Percentiles rank a stretch among this genome's conserved stretches.
Evolutionary conservation across 108 stramenopile species (phyloP).

Genomic region (Nitzschia sp.): DNA sequence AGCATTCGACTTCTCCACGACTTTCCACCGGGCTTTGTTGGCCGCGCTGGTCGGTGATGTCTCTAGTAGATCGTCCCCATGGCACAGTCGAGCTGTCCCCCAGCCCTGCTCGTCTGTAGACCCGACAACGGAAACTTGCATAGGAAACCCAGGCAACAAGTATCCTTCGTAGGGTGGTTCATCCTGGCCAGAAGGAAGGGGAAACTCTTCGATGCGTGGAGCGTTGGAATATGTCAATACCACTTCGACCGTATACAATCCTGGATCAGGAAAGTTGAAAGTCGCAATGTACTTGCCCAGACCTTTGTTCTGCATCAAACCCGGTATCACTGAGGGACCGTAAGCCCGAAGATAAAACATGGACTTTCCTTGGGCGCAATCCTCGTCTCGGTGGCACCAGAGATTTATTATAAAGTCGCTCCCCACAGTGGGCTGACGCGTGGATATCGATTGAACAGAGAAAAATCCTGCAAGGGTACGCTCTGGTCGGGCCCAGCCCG

Average conservation of each 20-base stretch:
- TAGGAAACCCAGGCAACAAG: constrained; percentile 68
- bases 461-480: constrained; percentile 60
- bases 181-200: constrained; percentile 26
- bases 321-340: constrained; percentile 61
- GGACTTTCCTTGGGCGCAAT: constrained; percentile 37
- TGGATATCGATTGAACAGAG: constrained; percentile 33
- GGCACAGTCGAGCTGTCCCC: constrained; percentile 17
- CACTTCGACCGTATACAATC: constrained; percentile 72
- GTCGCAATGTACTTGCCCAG: constrained; percentile 33
- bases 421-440: background rate
- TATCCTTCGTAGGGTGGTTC: constrained; percentile 80
- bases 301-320: constrained; percentile 6
- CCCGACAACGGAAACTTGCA: constrained; percentile 25
- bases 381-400: constrained; percentile 38
- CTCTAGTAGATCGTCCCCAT: constrained; percentile 28
- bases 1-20: constrained; percentile 25
- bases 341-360: constrained; percentile 71
- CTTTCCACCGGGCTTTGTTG: constrained; percentile 28
- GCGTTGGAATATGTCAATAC: constrained; percentile 71
- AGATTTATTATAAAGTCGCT: constrained; percentile 28
- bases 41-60: constrained; percentile 29
- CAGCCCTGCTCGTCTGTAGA: constrained; percentile 7
- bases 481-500: constrained; percentile 78
- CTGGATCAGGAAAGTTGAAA: constrained; percentile 56
- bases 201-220: constrained; percentile 52